phyloP scores from a whole-genome alignment of 116 monocot genomes.

The Iris pallida region DNA sequence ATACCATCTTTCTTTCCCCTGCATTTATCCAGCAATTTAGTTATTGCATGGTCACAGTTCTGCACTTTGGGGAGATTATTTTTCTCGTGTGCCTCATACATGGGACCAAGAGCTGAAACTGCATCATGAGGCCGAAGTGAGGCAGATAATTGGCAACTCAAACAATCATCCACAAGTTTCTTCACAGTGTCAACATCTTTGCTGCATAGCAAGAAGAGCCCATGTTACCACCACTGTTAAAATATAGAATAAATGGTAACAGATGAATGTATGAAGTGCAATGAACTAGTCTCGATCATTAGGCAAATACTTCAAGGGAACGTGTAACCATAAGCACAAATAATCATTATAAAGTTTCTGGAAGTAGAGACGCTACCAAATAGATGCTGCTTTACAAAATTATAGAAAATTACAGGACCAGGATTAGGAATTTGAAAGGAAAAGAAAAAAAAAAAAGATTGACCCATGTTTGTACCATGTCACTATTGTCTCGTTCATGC shows the following conservation, averaged over 20 bases:
- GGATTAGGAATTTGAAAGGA: no score
- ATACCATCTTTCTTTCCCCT: constrained; percentile 71
- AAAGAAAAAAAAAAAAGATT: no score
- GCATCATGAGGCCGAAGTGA: constrained; percentile 86
- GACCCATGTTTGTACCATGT: no score
- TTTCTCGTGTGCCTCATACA: constrained; percentile 90
- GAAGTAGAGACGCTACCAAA: neutral
- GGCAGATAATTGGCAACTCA: constrained; percentile 51
- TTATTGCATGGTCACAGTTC: constrained; percentile 42
- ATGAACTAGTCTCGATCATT: neutral
- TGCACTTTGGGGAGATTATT: constrained; percentile 68
- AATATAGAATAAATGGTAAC: neutral
- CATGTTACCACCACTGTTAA: neutral
- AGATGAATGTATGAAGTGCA: neutral
- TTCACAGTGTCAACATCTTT: constrained; percentile 91
- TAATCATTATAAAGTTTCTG: neutral
- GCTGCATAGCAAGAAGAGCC: constrained; percentile 39
- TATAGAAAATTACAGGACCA: neutral
- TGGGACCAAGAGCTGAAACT: constrained; percentile 93
- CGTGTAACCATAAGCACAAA: neutral
- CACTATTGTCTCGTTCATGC: no score
- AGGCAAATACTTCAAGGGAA: neutral
- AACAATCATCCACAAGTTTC: constrained; percentile 86
- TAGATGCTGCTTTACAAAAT: neutral
- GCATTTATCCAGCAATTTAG: constrained; percentile 62